Base-by-base conservation (phyloP, 495 filamentous ascomycete species). In the Trichocladium uniseriatum region DNA sequence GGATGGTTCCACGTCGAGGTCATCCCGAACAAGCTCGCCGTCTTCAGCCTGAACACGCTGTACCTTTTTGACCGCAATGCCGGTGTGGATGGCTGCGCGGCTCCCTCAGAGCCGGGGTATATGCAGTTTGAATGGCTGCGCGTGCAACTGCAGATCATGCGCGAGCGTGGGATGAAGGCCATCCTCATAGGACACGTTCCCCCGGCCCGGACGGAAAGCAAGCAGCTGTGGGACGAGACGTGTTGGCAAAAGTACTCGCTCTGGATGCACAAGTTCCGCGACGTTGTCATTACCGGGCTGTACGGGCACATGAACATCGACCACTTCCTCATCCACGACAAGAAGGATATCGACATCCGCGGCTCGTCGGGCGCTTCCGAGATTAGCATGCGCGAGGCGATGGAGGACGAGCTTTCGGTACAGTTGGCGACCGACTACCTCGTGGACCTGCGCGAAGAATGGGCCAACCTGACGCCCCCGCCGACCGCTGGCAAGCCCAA, bases 241-340 rank as follows among this genome's bases (percentile, higher is more conserved):
- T 99, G 92, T 69, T 99, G 94, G 92, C 92, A 95, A 64, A 95
- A 95, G 61, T 99, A 95, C 66, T 84, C 90, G 0, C 70, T 96
- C 3, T 96, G 89, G 88, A 64, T 89, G 55, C 73, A 80, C 57
- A 86, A 89, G 57, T 99, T 89, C 58, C 85, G 94, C 31, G 92
- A 99, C 64, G 82, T 99, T 10, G 71, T 99, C 10, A 76, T 89
- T 31, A 78, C 78, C 6, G 79, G 80, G 14, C 48, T 92, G 14
- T 99, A 86, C 55, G 92, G 91, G 2, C 92, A 99, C 62, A 97
- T 99, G 90, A 99, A 99, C 60, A 84, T 95, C 52, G 92, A 99
- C 59, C 92, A 99, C 62, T 99, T 97, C 68, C 78, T 97, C 58
- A 67, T 99, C 8, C 90, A 95, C 58, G 92, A 96, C 68, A 85